phyloP scores from a whole-genome alignment of 2,329 filamentous ascomycete species.

The Tolypocladium inflatum region DNA sequence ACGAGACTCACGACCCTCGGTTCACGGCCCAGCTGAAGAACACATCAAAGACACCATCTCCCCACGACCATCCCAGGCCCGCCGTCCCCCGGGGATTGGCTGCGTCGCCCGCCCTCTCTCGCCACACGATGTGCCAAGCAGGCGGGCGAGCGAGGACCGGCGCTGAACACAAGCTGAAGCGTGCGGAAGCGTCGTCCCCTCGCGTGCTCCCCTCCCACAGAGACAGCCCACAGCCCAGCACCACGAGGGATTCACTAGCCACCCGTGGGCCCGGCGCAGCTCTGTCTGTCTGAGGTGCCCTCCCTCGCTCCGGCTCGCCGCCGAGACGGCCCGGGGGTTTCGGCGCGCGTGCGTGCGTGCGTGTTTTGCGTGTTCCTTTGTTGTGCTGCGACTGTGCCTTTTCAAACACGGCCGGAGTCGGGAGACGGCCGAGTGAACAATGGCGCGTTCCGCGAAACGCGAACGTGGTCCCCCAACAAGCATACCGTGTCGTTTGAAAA shows the following conservation, averaged over 20 bases:
- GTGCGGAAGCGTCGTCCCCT: not conserved
- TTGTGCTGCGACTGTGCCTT: not conserved
- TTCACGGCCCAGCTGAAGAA: not conserved
- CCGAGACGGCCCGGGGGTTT: not conserved
- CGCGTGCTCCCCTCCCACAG: conserved; percentile 1
- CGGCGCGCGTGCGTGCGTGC: not conserved
- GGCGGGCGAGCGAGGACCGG: not conserved
- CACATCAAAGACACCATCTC: not conserved
- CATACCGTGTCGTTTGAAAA: not conserved
- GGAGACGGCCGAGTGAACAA: not conserved
- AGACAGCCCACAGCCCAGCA: not conserved
- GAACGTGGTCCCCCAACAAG: not conserved
- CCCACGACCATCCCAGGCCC: not conserved
- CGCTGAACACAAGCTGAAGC: not conserved
- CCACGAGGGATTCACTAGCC: not conserved
- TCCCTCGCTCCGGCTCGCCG: not conserved
- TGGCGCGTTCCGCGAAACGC: not conserved
- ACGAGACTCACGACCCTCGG: not conserved
- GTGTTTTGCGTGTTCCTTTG: too few species aligned
- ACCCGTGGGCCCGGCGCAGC: not conserved
- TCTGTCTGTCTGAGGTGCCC: not conserved
- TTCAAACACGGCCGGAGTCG: too few species aligned
- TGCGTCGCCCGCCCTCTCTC: not conserved
- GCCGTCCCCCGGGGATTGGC: not conserved
- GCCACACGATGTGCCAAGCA: not conserved